These are phyloP conservation scores for Epithele typhae DNA, from an alignment of 768 basidiomycete species.

Conservation along the genomic window DNA sequence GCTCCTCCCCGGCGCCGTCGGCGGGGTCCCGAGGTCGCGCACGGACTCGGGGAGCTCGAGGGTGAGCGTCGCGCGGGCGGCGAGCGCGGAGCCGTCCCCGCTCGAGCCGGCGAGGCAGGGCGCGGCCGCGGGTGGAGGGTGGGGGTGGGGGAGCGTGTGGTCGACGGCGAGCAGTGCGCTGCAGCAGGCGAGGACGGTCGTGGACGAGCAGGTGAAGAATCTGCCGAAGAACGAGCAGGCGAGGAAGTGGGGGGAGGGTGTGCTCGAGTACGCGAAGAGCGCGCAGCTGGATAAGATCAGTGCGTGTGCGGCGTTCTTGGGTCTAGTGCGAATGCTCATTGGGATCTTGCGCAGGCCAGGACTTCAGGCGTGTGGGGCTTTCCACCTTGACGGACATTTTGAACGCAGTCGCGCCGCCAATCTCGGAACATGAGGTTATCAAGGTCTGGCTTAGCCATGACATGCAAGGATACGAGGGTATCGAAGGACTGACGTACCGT, in stretches of 20 bases:
- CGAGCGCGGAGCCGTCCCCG: constrained; percentile 9
- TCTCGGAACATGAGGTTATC: constrained; percentile 97
- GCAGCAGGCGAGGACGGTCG: constrained; percentile 81
- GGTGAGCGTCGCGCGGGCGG: constrained; percentile 6
- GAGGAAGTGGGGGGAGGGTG: constrained; percentile 83
- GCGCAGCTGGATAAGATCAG: constrained; percentile 87
- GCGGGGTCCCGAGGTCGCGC: constrained; percentile 31
- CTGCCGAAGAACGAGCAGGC: constrained; percentile 84
- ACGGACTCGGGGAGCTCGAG: constrained; percentile 22
- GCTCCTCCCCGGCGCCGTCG: constrained; percentile 35
- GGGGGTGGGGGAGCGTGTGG: constrained; percentile 93
- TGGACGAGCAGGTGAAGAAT: constrained; percentile 91
- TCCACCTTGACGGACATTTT: constrained; percentile 89
- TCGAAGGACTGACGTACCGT: constrained; percentile 91
- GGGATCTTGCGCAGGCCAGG: constrained; percentile 56
- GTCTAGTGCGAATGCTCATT: too few species aligned
- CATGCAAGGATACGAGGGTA: constrained; percentile 94
- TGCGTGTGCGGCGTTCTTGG: constrained; percentile 31
- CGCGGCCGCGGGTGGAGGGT: constrained; percentile 33
- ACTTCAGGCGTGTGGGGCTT: constrained; percentile 82
- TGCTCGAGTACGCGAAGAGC: constrained; percentile 82
- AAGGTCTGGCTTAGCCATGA: constrained; percentile 95
- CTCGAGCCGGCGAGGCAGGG: constrained; percentile 15
- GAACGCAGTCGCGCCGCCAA: constrained; percentile 96
- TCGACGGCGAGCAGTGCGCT: constrained; percentile 79